phyloP scores from a whole-genome alignment of 1,284 basidiomycete genomes.

The Heterobasidion parviporum region DNA sequence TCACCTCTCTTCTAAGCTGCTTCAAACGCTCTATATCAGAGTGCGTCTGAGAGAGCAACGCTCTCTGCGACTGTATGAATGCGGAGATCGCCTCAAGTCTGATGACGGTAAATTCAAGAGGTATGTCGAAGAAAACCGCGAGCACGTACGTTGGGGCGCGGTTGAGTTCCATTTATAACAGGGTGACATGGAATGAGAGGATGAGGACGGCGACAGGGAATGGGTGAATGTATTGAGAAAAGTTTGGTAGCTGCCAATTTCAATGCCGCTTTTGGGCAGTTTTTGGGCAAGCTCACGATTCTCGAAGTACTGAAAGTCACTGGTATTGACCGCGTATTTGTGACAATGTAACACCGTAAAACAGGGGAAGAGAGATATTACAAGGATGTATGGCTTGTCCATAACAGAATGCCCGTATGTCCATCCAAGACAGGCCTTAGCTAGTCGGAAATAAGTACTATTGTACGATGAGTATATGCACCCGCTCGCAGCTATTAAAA shows the following conservation, averaged over 20 bases:
- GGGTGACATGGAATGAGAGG: background rate
- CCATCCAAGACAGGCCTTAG: no score
- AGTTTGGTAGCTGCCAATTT: background rate
- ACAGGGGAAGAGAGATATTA: no score
- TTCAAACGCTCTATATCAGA: conserved; percentile 51
- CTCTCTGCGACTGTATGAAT: conserved; percentile 54
- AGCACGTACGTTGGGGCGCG: background rate
- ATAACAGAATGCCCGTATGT: no score
- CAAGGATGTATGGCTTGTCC: no score
- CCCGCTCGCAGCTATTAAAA: background rate
- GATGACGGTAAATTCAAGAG: background rate
- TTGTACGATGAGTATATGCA: conserved; percentile 2
- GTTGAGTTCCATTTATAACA: background rate
- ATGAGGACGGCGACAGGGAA: background rate
- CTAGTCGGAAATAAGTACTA: background rate
- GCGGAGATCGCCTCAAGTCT: conserved; percentile 46
- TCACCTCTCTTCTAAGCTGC: conserved; percentile 28
- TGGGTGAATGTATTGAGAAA: background rate
- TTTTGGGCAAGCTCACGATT: no score
- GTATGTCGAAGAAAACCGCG: background rate
- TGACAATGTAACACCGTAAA: no score
- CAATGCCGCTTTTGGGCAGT: background rate
- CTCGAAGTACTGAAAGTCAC: no score
- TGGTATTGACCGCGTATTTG: no score
- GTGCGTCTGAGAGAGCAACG: conserved; percentile 47